Evolutionary conservation across 768 basidiomycete genomes (phyloP).

Genomic region (Boletus speciosus): DNA sequence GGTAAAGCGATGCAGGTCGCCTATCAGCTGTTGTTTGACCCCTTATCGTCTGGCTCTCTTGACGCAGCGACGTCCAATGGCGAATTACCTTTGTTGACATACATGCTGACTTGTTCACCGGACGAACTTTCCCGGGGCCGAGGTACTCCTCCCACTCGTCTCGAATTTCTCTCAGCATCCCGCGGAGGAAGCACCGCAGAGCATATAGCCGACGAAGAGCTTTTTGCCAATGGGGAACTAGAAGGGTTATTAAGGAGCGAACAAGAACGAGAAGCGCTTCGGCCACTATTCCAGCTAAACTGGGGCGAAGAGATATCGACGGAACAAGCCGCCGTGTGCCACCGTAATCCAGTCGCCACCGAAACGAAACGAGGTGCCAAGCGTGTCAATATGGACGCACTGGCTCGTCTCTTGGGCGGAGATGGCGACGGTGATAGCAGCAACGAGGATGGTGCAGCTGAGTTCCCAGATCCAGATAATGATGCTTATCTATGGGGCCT

Average conservation of each 20-base stretch:
- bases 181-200: conserved; percentile 54
- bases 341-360: neutral
- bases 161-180: conserved; percentile 56
- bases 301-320: conserved; percentile 33
- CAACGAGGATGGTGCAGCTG: conserved; percentile 19
- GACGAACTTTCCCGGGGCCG: conserved; percentile 28
- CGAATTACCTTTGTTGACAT: conserved; percentile 41
- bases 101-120: conserved; percentile 49
- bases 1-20: conserved; percentile 41
- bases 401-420: conserved; percentile 47
- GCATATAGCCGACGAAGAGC: conserved; percentile 63
- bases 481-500: conserved; percentile 12
- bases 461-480: conserved; percentile 23
- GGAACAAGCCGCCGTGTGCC: conserved; percentile 18
- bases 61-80: conserved; percentile 10
- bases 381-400: conserved; percentile 55
- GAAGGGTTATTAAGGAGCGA: conserved; percentile 55
- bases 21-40: conserved; percentile 56
- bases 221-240: conserved; percentile 67
- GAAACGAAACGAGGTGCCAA: conserved; percentile 33
- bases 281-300: conserved; percentile 33
- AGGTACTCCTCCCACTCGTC: conserved; percentile 49
- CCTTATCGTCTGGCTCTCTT: conserved; percentile 37
- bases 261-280: conserved; percentile 48
- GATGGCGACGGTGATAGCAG: conserved; percentile 19